Evolutionary conservation across 1,284 basidiomycete genomes (phyloP), one percentile per base, ranked within the genome.

Genomic region (Thelephora terrestris): DNA sequence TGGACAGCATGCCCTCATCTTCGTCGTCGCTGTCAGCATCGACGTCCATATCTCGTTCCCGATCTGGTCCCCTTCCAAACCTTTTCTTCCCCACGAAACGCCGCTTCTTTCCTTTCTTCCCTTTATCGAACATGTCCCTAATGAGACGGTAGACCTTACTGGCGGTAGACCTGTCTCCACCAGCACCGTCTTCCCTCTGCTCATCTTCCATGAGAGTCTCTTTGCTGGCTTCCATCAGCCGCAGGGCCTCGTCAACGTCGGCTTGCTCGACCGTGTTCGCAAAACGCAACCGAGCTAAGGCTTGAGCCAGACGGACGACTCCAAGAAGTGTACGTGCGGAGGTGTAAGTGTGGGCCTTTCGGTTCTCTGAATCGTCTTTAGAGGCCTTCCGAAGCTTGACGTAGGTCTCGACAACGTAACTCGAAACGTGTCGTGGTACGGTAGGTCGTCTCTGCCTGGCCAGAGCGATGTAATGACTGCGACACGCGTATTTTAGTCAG

Each of bases 291-390:
- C 96, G 83, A 0, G 96, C 94, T 21, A 97, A 81, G 0, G 95
- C 94, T 65, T 99, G 96, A 0, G 93, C 80, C 17, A 99, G 79
- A 55, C 96, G 91, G 25, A 99, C 78, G 38, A 99, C 85, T 47
- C 91, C 96, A 37, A 99, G 81, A 10, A 99, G 76, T 2, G 96
- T 98, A 62, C 96, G 84, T 1, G 94, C 91, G n/a, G 94, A 97
- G 7, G 94, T 95, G 68, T 99, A 98, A 0, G 87, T 83, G 63
- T 93, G 90, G 17, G 85, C 82, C 66, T 90, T 91, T 62, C 92
- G 90, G 55, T 89, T 81, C 52, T 85, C 78, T 55, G 92, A 87
- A 57, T 96, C 91, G 55, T 94, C 89, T 64, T 96, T 93, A 50
- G 89, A 88, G 55, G 86, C 76, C 63, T 93, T 92, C 50, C 96